Conservation (phyloP, 441 rosid species). For the Sinapis alba region DNA sequence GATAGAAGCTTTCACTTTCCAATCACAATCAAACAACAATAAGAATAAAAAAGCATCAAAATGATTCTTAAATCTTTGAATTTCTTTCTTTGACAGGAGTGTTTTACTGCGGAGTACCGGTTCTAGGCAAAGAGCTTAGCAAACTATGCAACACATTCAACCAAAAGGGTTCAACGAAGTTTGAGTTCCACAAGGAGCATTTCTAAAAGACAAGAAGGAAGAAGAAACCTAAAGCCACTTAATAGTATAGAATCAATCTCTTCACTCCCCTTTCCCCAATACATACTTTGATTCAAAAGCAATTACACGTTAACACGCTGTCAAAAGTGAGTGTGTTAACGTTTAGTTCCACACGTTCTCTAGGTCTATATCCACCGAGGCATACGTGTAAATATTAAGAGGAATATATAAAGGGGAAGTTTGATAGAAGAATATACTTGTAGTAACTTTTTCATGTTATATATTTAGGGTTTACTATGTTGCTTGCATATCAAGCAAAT, state of each 20-base stretch:
- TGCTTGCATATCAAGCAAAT: slow-evolving; percentile 31
- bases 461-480: slow-evolving; percentile 1
- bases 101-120: slow-evolving; percentile 74
- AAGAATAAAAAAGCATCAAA: background rate
- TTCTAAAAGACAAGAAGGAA: slow-evolving; percentile 44
- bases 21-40: slow-evolving; percentile 14
- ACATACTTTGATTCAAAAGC: slow-evolving; percentile 4
- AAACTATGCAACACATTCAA: slow-evolving; percentile 69
- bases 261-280: background rate
- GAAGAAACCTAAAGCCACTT: slow-evolving; percentile 24
- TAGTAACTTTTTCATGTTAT: background rate
- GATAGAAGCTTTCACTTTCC: background rate
- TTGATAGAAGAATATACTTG: slow-evolving; percentile 19
- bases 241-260: slow-evolving; percentile 22
- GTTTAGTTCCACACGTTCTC: slow-evolving; percentile 32
- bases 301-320: slow-evolving; percentile 32
- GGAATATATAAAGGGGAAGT: background rate
- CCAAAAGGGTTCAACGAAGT: slow-evolving; percentile 71
- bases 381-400: slow-evolving; percentile 40
- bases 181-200: slow-evolving; percentile 78
- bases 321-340: slow-evolving; percentile 42
- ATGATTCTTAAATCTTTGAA: background rate
- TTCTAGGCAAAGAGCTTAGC: slow-evolving; percentile 65
- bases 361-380: slow-evolving; percentile 29
- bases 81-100: slow-evolving; percentile 47